These are phyloP conservation scores for Alternaria incomplexa DNA, from an alignment of 2,329 filamentous ascomycete genomes.

Conservation along the genomic window DNA sequence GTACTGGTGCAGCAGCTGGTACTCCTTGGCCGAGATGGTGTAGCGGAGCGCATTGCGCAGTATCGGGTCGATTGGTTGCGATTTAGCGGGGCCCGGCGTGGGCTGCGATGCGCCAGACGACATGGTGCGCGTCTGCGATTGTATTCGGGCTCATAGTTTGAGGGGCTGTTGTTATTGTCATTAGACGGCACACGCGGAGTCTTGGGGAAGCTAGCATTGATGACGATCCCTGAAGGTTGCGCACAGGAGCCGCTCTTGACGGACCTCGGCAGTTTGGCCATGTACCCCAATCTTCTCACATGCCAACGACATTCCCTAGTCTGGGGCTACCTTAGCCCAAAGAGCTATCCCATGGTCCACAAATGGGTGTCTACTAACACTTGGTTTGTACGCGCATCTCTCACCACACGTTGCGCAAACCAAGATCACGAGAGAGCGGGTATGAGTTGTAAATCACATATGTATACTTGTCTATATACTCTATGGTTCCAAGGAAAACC, in stretches of 20 bases:
- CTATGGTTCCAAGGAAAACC: background rate
- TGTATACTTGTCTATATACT: background rate
- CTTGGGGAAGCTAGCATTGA: constrained; percentile 19
- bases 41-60: constrained; percentile 86
- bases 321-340: background rate
- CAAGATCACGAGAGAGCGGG: background rate
- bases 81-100: constrained; percentile 30
- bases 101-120: constrained; percentile 38
- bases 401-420: background rate
- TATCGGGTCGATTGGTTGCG: constrained; percentile 66
- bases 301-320: background rate
- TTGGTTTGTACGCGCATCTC: background rate
- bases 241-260: background rate
- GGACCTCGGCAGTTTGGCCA: constrained; percentile 10
- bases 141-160: constrained; percentile 24
- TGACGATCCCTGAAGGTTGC: constrained; percentile 4
- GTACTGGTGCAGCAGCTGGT: constrained; percentile 82
- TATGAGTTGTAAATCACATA: background rate
- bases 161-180: constrained; percentile 6
- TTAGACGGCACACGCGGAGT: constrained; percentile 1
- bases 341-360: background rate
- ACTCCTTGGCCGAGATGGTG: constrained; percentile 82
- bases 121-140: constrained; percentile 29
- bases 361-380: background rate
- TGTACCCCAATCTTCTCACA: constrained; percentile 2